Percentiles rank a stretch among this genome's conserved stretches.
Evolutionary conservation across 2,329 filamentous ascomycete genomes (phyloP).

Genomic region (Paracoccidioides brasiliensis): DNA sequence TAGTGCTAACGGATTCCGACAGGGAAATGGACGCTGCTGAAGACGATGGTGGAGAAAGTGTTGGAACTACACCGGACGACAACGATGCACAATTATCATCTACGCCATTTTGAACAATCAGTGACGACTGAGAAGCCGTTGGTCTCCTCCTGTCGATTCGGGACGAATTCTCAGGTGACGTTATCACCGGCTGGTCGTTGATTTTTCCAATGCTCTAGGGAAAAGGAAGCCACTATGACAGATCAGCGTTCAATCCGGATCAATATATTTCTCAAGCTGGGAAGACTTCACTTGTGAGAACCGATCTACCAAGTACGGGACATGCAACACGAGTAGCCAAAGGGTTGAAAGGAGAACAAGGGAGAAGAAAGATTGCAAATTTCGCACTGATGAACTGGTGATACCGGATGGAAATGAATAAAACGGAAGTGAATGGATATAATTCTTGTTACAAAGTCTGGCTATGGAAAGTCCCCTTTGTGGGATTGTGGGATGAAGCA

Average conservation of each 20-base stretch:
- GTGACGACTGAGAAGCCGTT: constrained; percentile 2
- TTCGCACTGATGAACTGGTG: background rate
- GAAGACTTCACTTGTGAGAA: background rate
- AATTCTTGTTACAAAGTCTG: background rate
- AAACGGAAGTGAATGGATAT: background rate
- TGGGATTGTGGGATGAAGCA: background rate
- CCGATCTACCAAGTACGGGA: background rate
- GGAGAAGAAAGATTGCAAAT: background rate
- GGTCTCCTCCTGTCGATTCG: background rate
- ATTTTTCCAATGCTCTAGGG: constrained; percentile 15
- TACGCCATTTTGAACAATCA: constrained; percentile 3
- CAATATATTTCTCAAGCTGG: background rate
- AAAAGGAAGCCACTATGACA: constrained; percentile 8
- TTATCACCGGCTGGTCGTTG: constrained; percentile 7
- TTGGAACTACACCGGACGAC: constrained; percentile 16
- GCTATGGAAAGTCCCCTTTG: background rate
- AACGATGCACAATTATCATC: constrained; percentile 1
- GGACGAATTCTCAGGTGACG: background rate
- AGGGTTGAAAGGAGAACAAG: background rate
- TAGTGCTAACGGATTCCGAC: constrained; percentile 21
- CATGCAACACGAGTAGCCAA: background rate
- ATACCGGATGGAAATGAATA: background rate
- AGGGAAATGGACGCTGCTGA: constrained; percentile 15
- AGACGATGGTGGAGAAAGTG: constrained; percentile 20
- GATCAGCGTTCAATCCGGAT: background rate